Evolutionary conservation across 2,329 filamentous ascomycete species (phyloP), one percentile per base, ranked within the genome.

Genomic region (Paracorniculantispora psalliotae): DNA sequence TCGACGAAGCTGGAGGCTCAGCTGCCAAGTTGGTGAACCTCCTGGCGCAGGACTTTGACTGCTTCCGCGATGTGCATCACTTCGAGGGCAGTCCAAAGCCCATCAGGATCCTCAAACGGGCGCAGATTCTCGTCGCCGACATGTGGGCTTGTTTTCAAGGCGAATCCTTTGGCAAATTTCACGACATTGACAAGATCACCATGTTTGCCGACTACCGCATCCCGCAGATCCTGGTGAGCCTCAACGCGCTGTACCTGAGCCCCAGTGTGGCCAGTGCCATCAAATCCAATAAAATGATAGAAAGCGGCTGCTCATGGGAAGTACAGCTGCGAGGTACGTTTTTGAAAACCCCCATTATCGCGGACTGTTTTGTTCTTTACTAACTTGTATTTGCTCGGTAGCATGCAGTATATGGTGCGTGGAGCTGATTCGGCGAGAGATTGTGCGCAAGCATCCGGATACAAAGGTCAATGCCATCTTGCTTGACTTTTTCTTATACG

Each of bases 181-280:
- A 85, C 59, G 94, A 99, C 70, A 96, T 99, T 66, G 89, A 94
- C 75, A 91, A 92, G 71, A 89, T 99, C 67, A 99, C 94, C 61
- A 97, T 97, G 88, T 99, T 99, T 77, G 92, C 94, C 69, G 94
- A 99, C 76, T 99, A 99, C 71, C 89, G 94, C 46, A 88, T 99
- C 57, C 96, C 96, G 15, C 94, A 99, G 75, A 94, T 97, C 66
- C 82, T 99, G 35, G 86, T 92, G 67, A 85, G 86, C 10, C 79
- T 97, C 47, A 90, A 90, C 19, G 93, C 92, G 60, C 76, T 99
- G 52, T 85, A 84, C 67, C 97, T 94, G 74, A 92, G 90, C 63
- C 94, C 94, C 0, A 81, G 86, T 0, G 77, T 99, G 47, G 86
- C 92, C 53, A 79, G 81, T 35, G 81, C 87, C 17, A 87, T 99